Evolutionary conservation across 106 monocot genomes (phyloP).

Genomic region (Xerophyta viscosa): DNA sequence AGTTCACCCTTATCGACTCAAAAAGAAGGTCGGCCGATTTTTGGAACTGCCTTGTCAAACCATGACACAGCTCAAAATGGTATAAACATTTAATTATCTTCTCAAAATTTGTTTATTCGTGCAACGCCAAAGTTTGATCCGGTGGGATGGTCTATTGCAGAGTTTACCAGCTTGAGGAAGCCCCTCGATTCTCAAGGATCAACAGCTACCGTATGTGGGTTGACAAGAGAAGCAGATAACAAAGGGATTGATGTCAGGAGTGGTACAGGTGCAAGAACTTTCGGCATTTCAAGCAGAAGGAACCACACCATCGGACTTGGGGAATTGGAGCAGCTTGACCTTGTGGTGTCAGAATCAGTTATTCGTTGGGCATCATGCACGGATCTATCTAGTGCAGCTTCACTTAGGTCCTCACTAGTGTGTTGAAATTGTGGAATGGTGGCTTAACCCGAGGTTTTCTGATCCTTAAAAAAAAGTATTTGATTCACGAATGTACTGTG

Average conservation of each 20-base stretch:
- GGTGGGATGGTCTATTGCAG: constrained; percentile 8
- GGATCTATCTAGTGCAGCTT: constrained; percentile 40
- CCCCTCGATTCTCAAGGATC: constrained; percentile 4
- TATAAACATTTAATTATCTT: constrained; percentile 1
- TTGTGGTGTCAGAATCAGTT: constrained; percentile 64
- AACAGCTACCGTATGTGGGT: background rate
- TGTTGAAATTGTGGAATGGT: no score
- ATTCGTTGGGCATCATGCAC: constrained; percentile 90
- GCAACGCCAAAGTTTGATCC: background rate
- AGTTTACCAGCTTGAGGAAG: constrained; percentile 21
- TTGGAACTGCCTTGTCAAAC: constrained; percentile 4
- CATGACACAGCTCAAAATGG: constrained; percentile 17
- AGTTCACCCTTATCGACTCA: constrained; percentile 20
- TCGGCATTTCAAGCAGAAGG: constrained; percentile 47
- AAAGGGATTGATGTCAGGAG: constrained; percentile 21
- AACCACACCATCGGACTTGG: constrained; percentile 84
- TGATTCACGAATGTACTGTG: no score
- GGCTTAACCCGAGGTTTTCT: no score
- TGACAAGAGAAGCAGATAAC: constrained; percentile 2
- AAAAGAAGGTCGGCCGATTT: constrained; percentile 13
- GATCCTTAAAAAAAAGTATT: no score
- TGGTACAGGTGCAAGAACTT: constrained; percentile 10
- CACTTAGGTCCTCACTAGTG: constrained; percentile 70
- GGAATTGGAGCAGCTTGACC: constrained; percentile 58
- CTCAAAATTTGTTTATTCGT: constrained; percentile 1